A percentile compares a stretch with the other conserved stretches of the same genome.
These are phyloP conservation scores for Serendipita sp. DNA, from an alignment of 768 basidiomycete genomes.

Conservation along the genomic window DNA sequence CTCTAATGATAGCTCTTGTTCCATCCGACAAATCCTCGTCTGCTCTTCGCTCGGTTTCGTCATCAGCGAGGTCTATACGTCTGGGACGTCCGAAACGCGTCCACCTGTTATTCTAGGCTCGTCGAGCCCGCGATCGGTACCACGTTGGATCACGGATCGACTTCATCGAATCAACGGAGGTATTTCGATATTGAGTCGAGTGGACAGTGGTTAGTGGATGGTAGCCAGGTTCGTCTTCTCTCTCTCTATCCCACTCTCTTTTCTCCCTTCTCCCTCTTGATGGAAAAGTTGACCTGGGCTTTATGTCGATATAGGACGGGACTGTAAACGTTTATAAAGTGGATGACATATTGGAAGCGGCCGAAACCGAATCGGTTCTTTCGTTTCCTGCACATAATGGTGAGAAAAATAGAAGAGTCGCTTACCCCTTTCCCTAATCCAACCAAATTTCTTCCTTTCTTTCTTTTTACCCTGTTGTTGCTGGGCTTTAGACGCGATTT, in stretches of 20 bases:
- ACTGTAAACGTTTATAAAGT: no score
- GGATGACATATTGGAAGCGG: no score
- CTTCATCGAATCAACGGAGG: constrained; percentile 46
- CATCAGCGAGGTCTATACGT: constrained; percentile 44
- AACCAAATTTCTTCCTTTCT: no score
- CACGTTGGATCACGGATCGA: constrained; percentile 20
- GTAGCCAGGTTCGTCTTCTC: constrained; percentile 51
- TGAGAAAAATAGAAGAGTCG: no score
- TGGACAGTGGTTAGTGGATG: constrained; percentile 48
- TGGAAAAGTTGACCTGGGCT: no score
- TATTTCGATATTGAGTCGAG: constrained; percentile 61
- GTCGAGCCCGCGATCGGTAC: constrained; percentile 11
- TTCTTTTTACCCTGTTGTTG: neutral
- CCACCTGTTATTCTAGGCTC: constrained; percentile 27
- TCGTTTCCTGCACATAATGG: constrained; percentile 43
- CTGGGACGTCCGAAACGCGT: constrained; percentile 63
- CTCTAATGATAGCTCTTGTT: constrained; percentile 56
- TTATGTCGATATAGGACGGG: no score
- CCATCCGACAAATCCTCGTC: constrained; percentile 52
- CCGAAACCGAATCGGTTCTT: constrained; percentile 18
- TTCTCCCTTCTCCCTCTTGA: no score
- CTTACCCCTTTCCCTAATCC: neutral
- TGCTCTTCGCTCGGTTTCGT: constrained; percentile 69
- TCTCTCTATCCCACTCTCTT: no score
- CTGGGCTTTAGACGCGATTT: constrained; percentile 43